These are phyloP conservation scores for Rhizopogon sp. DNA, from an alignment of 768 basidiomycete genomes.

Conservation along the genomic window DNA sequence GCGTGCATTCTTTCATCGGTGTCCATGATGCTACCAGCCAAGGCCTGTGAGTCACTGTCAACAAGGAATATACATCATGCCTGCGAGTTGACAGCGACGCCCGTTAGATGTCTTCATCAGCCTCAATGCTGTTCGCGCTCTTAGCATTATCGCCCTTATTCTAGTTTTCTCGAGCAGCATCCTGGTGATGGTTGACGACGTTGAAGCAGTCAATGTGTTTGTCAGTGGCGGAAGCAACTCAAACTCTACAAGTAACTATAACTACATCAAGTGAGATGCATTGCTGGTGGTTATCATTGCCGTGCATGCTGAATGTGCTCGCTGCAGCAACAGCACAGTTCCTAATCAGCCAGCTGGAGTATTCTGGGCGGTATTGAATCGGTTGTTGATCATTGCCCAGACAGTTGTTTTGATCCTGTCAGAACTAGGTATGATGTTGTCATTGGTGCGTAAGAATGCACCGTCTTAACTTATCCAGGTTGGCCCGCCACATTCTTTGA, in stretches of 20 bases:
- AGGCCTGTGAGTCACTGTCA: constrained; percentile 19
- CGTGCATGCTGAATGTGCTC: neutral
- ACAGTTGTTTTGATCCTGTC: constrained; percentile 60
- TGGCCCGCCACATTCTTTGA: constrained; percentile 80
- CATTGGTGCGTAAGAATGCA: neutral
- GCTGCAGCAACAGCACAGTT: constrained; percentile 66
- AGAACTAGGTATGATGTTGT: constrained; percentile 33
- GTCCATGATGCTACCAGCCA: constrained; percentile 20
- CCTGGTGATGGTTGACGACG: constrained; percentile 67
- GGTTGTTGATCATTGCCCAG: constrained; percentile 82
- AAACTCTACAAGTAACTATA: constrained; percentile 51
- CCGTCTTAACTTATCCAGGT: constrained; percentile 23
- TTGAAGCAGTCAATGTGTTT: constrained; percentile 71
- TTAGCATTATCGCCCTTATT: constrained; percentile 75
- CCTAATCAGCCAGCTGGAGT: constrained; percentile 89
- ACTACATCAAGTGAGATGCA: constrained; percentile 73
- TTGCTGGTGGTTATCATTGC: neutral
- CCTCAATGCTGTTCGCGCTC: constrained; percentile 68
- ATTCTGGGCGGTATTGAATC: constrained; percentile 87
- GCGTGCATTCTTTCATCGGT: neutral
- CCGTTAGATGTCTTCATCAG: constrained; percentile 54
- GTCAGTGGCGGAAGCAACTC: constrained; percentile 31
- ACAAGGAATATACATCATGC: neutral
- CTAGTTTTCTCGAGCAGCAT: constrained; percentile 79
- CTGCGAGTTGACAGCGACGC: neutral